Evolutionary conservation across 805 yeast genomes (phyloP), one percentile per base, ranked within the genome.

Genomic region (Wickerhamiella kurtzmanii): DNA sequence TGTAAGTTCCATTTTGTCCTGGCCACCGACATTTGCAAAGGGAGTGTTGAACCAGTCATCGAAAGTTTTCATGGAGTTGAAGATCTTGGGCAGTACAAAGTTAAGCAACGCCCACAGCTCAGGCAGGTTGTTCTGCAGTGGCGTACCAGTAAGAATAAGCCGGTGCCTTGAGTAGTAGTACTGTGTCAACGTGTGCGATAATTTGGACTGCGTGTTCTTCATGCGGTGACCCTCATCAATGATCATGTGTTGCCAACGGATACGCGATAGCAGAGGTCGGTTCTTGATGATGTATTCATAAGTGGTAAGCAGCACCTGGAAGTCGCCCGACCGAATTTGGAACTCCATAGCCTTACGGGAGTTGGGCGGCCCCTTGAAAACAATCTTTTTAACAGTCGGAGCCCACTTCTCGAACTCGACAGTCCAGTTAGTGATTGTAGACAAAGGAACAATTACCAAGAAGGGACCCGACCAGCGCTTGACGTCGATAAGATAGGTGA

Each of bases 1-100:
- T 4, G 92, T 82, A 45, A 89, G 69, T 58, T 83, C 97, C 54
- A 89, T 81, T 65, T 85, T 87, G 58, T 92, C 97, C 62, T 84
- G 94, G 32, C 88, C 81, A 48, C 98, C 98, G n/a, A 96, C 82
- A 59, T 83, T 89, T 0, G 96, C 95, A 64, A 89, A 89, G 2
- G 98, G 98, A 0, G 97, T 89, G 61, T 89, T 89, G 64, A 89
- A 89, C 98, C 98, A 89, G 59, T 89, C 98, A 64, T 89, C 98
- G 62, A 89, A 89, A 1, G 96, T 82, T 60, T 89, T 89, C 6
- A 85, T 96, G 2, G 96, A 88, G 59, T 92, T 89, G 75, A 89
- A 89, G 66, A 89, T 87, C 63, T 89, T 89, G 11, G 98, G 98
- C 48, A 89, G 68, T 16, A 87, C 97, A 60, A 89, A 89, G 64